Conservation (phyloP, 371 early-diverging fungal genomes). For the Lichtheimia ramosa region DNA sequence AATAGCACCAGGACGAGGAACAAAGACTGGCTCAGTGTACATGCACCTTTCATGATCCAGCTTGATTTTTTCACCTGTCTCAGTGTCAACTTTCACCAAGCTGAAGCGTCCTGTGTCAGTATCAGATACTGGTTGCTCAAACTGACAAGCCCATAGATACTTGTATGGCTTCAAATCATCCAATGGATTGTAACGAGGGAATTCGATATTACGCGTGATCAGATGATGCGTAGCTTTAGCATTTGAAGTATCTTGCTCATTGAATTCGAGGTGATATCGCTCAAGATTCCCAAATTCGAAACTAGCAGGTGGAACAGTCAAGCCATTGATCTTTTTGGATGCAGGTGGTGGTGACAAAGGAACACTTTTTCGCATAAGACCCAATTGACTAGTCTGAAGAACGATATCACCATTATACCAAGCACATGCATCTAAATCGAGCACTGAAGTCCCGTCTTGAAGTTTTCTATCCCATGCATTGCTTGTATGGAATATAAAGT, state of each 20-base stretch:
- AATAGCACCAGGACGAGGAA: slow-evolving; percentile 39
- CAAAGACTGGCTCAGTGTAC: slow-evolving; percentile 67
- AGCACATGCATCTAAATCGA: slow-evolving; percentile 31
- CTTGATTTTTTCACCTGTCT: slow-evolving; percentile 14
- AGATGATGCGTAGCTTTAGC: slow-evolving; percentile 13
- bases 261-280: slow-evolving; percentile 18
- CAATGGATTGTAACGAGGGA: slow-evolving; percentile 31
- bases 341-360: no score
- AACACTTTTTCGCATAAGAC: slow-evolving; percentile 9
- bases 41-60: slow-evolving; percentile 34
- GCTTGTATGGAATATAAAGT: slow-evolving; percentile 54
- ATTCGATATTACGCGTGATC: slow-evolving; percentile 44
- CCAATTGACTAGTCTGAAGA: slow-evolving; percentile 25
- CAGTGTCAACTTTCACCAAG: slow-evolving; percentile 49
- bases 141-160: slow-evolving; percentile 51
- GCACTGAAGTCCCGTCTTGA: slow-evolving; percentile 18
- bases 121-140: slow-evolving; percentile 21
- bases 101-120: slow-evolving; percentile 21
- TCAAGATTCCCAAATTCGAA: slow-evolving; percentile 29
- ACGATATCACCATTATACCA: slow-evolving; percentile 32
- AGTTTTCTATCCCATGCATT: slow-evolving; percentile 50
- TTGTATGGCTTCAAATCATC: slow-evolving; percentile 25
- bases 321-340: slow-evolving; percentile 17
- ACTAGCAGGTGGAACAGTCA: slow-evolving; percentile 7
- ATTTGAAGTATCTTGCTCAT: slow-evolving; percentile 7